phyloP scores from a whole-genome alignment of 345 rosid species.

The Cardamine resedifolia region DNA sequence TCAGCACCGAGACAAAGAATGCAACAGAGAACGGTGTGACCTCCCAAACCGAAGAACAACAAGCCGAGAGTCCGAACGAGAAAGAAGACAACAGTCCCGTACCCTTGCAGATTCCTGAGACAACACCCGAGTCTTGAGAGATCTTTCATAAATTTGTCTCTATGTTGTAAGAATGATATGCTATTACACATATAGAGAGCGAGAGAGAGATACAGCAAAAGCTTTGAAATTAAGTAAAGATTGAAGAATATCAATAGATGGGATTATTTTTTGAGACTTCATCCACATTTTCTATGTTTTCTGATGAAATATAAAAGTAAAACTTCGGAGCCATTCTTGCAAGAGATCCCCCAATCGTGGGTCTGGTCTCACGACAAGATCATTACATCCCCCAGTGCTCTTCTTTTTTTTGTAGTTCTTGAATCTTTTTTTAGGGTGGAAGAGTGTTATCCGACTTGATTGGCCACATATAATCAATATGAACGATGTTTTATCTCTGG shows the following conservation, averaged over 20 bases:
- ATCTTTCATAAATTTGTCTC: neutral
- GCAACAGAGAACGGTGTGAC: constrained; percentile 57
- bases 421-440: neutral
- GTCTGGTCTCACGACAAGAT: neutral
- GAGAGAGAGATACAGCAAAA: neutral
- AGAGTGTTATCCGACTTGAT: neutral
- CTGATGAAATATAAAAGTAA: neutral
- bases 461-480: neutral
- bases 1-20: constrained; percentile 8
- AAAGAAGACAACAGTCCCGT: constrained; percentile 28
- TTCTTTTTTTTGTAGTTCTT: neutral
- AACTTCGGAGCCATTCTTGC: neutral
- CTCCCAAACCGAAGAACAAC: constrained; percentile 39
- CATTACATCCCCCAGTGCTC: neutral
- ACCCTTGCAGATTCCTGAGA: constrained; percentile 22
- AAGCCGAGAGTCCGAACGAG: constrained; percentile 28
- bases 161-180: constrained; percentile 10
- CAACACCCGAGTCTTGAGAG: constrained; percentile 27
- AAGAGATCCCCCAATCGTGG: neutral
- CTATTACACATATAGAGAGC: neutral
- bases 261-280: neutral
- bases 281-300: neutral
- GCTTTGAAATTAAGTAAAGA: neutral
- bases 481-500: neutral
- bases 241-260: neutral